Conservation (phyloP, 1,284 basidiomycete species). For the Rhodotorula sp. region DNA sequence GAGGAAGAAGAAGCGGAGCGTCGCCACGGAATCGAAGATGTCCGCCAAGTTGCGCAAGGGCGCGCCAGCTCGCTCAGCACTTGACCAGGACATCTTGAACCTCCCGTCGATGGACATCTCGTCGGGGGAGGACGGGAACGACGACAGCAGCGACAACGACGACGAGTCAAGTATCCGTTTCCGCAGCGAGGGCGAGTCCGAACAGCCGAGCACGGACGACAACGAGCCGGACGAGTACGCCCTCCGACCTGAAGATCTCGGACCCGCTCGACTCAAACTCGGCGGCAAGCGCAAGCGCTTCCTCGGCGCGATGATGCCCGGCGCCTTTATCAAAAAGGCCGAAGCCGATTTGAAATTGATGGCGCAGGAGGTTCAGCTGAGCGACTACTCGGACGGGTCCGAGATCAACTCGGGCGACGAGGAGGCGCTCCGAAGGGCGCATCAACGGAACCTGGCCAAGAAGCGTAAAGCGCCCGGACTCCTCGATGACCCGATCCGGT, state of each 20-base stretch:
- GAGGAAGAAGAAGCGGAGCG: neutral
- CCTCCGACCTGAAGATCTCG: neutral
- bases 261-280: constrained; percentile 25
- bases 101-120: neutral
- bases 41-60: neutral
- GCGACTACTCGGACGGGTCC: constrained; percentile 12
- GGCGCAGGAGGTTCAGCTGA: constrained; percentile 32
- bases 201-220: neutral
- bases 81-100: constrained; percentile 19
- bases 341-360: constrained; percentile 41
- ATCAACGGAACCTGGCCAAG: constrained; percentile 14
- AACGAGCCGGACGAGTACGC: constrained; percentile 3
- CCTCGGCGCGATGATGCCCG: constrained; percentile 43
- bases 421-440: constrained; percentile 12
- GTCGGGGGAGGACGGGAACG: neutral
- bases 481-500: constrained; percentile 25
- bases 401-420: constrained; percentile 39
- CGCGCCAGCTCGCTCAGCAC: neutral
- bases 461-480: constrained; percentile 8
- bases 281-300: constrained; percentile 33
- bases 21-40: neutral
- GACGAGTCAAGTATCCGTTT: too few relatives aligned
- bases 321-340: constrained; percentile 42
- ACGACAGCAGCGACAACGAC: neutral
- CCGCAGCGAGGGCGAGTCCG: constrained; percentile 11